These are phyloP conservation scores for Licmophora abbreviata DNA, from an alignment of 108 stramenopile species.

Conservation along the genomic window DNA sequence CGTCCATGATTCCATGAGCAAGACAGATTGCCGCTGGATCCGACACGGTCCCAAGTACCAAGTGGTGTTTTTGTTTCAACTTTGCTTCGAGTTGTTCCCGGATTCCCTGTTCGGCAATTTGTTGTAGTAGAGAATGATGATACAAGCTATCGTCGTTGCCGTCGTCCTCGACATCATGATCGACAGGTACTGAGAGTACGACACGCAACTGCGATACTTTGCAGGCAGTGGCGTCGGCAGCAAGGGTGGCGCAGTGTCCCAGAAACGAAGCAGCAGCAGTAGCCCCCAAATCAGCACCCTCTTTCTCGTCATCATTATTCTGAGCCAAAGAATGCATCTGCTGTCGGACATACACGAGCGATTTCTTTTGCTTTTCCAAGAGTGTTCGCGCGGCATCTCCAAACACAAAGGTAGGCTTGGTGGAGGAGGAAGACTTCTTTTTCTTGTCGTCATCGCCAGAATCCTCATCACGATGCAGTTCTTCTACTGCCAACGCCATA, in stretches of 20 bases:
- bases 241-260: neutral
- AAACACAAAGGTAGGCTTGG: neutral
- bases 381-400: neutral
- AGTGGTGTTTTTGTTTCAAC: neutral
- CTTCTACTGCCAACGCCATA: neutral
- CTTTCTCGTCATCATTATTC: neutral
- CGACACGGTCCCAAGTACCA: neutral
- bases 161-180: neutral
- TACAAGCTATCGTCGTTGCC: neutral
- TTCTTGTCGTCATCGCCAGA: too few relatives aligned
- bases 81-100: neutral
- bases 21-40: conserved; percentile 4
- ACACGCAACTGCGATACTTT: neutral
- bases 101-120: neutral
- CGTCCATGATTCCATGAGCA: neutral
- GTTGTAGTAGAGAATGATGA: neutral
- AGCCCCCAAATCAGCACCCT: neutral
- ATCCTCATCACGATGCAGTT: neutral
- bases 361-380: neutral
- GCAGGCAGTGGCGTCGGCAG: neutral
- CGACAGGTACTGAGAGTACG: neutral
- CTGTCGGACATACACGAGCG: neutral
- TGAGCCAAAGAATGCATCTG: neutral
- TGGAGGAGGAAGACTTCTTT: too few relatives aligned
- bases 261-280: neutral